Percentiles rank a stretch among this genome's conserved stretches.
These are phyloP conservation scores for Neurospora crassa DNA, from an alignment of 2,329 filamentous ascomycete species.

Conservation along the genomic window DNA sequence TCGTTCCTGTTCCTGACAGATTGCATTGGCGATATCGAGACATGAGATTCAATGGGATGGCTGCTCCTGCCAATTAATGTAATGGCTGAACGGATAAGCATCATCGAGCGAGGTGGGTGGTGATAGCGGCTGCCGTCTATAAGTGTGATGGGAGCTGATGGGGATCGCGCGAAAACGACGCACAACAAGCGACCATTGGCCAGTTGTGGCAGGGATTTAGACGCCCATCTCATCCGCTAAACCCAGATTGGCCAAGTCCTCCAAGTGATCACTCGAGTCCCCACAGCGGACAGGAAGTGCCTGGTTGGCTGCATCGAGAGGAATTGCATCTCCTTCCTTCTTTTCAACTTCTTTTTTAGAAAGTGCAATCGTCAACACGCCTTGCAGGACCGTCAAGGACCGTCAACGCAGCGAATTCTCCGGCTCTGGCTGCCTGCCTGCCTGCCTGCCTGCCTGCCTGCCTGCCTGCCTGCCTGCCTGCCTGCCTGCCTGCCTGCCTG, in stretches of 20 bases:
- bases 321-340: background rate
- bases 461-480: background rate
- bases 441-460: background rate
- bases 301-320: background rate
- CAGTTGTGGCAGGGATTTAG: conserved; percentile 27
- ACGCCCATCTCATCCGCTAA: conserved; percentile 25
- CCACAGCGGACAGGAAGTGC: background rate
- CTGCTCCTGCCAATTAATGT: background rate
- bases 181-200: conserved; percentile 18
- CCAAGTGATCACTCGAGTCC: conserved; percentile 11
- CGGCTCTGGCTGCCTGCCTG: background rate
- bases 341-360: conserved; percentile 2
- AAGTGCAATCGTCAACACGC: background rate
- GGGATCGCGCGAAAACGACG: conserved; percentile 11
- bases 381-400: background rate
- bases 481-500: background rate
- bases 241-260: conserved; percentile 23
- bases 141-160: conserved; percentile 21
- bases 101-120: background rate
- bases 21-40: background rate
- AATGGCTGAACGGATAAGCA: background rate
- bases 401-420: background rate
- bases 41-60: background rate
- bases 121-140: conserved; percentile 12
- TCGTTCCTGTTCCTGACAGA: background rate